Base-by-base conservation (phyloP, 306 rosid genomes). In the Quercus cerris region DNA sequence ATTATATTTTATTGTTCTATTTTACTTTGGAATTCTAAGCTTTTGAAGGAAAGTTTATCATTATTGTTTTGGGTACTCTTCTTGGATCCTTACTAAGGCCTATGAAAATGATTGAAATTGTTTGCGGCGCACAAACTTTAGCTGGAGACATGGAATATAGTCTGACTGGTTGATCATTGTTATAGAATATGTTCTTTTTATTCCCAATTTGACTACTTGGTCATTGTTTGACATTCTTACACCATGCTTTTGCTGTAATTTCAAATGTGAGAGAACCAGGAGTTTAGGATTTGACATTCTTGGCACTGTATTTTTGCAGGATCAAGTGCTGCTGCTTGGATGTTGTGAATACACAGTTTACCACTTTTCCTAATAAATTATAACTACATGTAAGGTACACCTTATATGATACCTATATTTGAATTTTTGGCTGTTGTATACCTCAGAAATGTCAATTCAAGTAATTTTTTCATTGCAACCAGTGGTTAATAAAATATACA, bases 251-350 rank as follows among this genome's bases (percentile, higher is more conserved):
- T 49, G 5, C 54, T 49, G 54, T 17, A 5, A 49, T 49, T 49
- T 49, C 20, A 11, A 38, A 66, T 52, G 38, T 52, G 9, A 62
- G 41, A 49, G 54, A 49, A 49, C 17, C 22, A 22, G 51, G 33
- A 63, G 55, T 74, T 54, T 55, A 73, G 74, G 23, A 66, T 38
- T 55, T 25, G 6, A 38, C 25, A 19, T 67, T 77, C 38, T 55
- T 35, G 70, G 46, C 27, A 8, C 49, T 30, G 17, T 13, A 49
- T 49, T 10, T 49, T 44, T 81, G 77, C 81, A 81, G 84, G 69
- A 31, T 74, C 56, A 3, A 31, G 52, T 49, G 73, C 35, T 70
- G 73, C 73, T 12, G 41, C 41, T 18, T 61, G 58, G 19, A 76
- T 11, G 75, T 18, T 66, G 51, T 70, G 19, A 6, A 25, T 1